These are phyloP conservation scores for Santalum album DNA, from an alignment of 164 flowering plant species.

Conservation along the genomic window DNA sequence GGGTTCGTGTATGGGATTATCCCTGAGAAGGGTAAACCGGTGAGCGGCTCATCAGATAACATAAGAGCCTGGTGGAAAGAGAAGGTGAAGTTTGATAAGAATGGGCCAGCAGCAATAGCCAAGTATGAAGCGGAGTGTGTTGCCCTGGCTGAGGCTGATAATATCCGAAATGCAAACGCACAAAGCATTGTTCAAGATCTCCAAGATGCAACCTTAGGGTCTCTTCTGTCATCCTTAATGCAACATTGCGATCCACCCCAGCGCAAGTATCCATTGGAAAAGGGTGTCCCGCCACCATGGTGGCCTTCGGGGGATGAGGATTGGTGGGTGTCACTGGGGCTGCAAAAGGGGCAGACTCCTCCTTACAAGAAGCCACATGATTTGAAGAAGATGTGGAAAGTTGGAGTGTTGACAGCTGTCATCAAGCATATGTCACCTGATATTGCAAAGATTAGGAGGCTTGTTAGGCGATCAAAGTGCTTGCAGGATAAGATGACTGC, in stretches of 20 bases:
- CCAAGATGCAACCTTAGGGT: conserved; percentile 58
- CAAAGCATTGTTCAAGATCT: conserved; percentile 48
- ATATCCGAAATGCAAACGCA: conserved; percentile 25
- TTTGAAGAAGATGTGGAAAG: conserved; percentile 66
- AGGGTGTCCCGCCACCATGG: conserved; percentile 61
- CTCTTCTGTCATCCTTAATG: conserved; percentile 56
- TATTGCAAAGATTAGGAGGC: conserved; percentile 69
- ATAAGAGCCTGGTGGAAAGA: conserved; percentile 72
- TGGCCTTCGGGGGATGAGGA: conserved; percentile 62
- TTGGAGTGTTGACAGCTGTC: conserved; percentile 65
- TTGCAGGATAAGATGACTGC: conserved; percentile 84
- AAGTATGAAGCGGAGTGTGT: conserved; percentile 52
- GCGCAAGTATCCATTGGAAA: conserved; percentile 49
- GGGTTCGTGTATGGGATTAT: conserved; percentile 61
- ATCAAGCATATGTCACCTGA: conserved; percentile 94
- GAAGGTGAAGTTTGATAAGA: conserved; percentile 63
- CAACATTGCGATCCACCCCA: conserved; percentile 56
- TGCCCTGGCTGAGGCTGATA: conserved; percentile 27
- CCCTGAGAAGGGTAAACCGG: conserved; percentile 62
- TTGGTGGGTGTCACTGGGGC: conserved; percentile 51
- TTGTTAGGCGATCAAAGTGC: conserved; percentile 66
- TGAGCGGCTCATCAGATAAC: conserved; percentile 55
- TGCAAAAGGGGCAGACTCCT: conserved; percentile 37
- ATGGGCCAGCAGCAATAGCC: conserved; percentile 60
- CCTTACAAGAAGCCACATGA: conserved; percentile 69